phyloP scores from a whole-genome alignment of 305 asterid species.

The Ilex paraguariensis region DNA sequence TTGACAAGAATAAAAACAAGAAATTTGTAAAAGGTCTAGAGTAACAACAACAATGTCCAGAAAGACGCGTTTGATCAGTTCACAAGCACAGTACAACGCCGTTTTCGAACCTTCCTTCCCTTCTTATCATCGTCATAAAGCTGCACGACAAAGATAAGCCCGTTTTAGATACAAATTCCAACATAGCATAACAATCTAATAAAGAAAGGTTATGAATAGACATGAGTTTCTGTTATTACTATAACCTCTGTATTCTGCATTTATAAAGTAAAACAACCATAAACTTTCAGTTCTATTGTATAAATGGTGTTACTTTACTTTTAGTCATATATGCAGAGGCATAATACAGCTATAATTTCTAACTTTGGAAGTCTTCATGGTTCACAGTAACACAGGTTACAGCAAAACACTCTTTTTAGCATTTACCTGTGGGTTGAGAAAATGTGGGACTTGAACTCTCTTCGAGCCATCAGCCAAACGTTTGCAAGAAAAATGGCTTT shows the following conservation, averaged over 20 bases:
- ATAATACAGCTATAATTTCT: neutral
- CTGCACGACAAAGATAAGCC: conserved; percentile 31
- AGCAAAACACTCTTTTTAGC: neutral
- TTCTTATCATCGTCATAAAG: conserved; percentile 41
- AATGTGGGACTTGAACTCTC: conserved; percentile 61
- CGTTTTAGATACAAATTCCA: neutral
- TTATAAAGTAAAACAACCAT: too few relatives aligned
- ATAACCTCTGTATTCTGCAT: too few relatives aligned
- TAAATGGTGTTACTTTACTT: too few relatives aligned
- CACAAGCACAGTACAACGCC: conserved; percentile 45
- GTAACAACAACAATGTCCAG: neutral
- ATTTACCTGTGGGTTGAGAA: conserved; percentile 60
- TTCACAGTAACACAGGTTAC: neutral
- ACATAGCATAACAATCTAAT: neutral
- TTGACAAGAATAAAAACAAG: too few relatives aligned
- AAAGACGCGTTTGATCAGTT: conserved; percentile 1
- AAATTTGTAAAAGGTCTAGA: neutral
- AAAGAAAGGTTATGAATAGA: neutral
- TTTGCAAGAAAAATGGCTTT: conserved; percentile 41
- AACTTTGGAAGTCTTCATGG: neutral
- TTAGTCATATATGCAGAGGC: neutral
- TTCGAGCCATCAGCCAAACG: conserved; percentile 94
- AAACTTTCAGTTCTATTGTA: too few relatives aligned
- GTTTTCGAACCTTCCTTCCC: conserved; percentile 36
- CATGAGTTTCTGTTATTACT: neutral